phyloP scores from a whole-genome alignment of 345 rosid genomes.

The Lumnitzera littorea region DNA sequence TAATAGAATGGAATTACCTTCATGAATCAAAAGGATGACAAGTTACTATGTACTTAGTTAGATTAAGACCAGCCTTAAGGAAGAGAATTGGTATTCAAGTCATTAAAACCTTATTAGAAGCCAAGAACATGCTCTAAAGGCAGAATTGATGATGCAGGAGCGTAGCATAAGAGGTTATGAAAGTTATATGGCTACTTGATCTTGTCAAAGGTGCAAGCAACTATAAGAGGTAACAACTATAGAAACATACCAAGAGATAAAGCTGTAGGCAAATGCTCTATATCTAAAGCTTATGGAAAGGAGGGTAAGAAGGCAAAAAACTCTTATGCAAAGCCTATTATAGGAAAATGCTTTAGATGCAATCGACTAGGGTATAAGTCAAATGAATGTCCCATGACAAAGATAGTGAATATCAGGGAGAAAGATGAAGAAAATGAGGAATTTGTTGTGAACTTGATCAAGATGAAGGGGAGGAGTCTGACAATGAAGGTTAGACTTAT shows the following conservation, averaged over 20 bases:
- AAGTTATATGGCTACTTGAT: background rate
- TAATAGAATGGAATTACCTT: background rate
- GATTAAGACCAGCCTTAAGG: background rate
- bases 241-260: no score
- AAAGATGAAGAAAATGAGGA: no score
- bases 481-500: no score
- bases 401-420: no score
- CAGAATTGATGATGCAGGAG: background rate
- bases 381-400: background rate
- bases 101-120: background rate
- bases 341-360: background rate
- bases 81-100: slow-evolving; percentile 1
- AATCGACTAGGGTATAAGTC: background rate
- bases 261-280: no score
- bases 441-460: no score
- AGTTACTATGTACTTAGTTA: slow-evolving; percentile 2
- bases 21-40: background rate
- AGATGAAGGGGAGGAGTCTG: no score
- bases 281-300: no score
- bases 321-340: background rate
- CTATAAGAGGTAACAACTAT: no score
- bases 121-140: background rate
- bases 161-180: background rate
- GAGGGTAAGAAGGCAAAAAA: no score
- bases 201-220: no score